phyloP scores from a whole-genome alignment of 139 green algal genomes.

The Picocystis salinarum region DNA sequence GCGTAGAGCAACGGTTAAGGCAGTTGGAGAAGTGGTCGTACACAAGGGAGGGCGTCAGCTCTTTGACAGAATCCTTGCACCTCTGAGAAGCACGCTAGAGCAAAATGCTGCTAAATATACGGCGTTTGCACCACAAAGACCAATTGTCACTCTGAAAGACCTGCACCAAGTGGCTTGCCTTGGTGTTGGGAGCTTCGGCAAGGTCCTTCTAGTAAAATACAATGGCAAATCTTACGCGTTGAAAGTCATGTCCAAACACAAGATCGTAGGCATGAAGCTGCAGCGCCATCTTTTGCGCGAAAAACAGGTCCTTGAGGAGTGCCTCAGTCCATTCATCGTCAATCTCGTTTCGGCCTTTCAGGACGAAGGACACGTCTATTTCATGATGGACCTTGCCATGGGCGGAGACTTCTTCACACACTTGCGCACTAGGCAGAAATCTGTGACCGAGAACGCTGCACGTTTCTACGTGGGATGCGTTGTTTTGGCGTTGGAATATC shows the following conservation, averaged over 20 bases:
- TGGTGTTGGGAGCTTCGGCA: conserved; percentile 66
- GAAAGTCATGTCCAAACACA: conserved; percentile 36
- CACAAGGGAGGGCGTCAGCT: conserved; percentile 3
- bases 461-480: conserved; percentile 82
- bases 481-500: conserved; percentile 78
- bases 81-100: too few species aligned
- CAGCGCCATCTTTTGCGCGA: conserved; percentile 51
- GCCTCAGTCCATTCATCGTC: conserved; percentile 64
- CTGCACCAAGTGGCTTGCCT: conserved; percentile 45
- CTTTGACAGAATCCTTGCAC: too few species aligned
- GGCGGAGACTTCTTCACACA: conserved; percentile 87
- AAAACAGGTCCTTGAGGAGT: conserved; percentile 51
- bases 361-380: conserved; percentile 38
- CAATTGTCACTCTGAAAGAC: conserved; percentile 19
- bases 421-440: conserved; percentile 31
- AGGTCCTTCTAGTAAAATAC: conserved; percentile 40
- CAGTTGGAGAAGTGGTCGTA: conserved; percentile 10
- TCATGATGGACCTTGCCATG: conserved; percentile 75
- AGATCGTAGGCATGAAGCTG: conserved; percentile 6
- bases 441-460: conserved; percentile 48
- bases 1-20: conserved; percentile 5
- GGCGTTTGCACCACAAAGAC: too few species aligned
- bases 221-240: conserved; percentile 5
- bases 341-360: conserved; percentile 44
- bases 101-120: too few species aligned